A percentile compares a stretch with the other conserved stretches of the same genome.
These are phyloP conservation scores for Fusarium proliferatum DNA, from an alignment of 2,329 filamentous ascomycete species.

Conservation along the genomic window DNA sequence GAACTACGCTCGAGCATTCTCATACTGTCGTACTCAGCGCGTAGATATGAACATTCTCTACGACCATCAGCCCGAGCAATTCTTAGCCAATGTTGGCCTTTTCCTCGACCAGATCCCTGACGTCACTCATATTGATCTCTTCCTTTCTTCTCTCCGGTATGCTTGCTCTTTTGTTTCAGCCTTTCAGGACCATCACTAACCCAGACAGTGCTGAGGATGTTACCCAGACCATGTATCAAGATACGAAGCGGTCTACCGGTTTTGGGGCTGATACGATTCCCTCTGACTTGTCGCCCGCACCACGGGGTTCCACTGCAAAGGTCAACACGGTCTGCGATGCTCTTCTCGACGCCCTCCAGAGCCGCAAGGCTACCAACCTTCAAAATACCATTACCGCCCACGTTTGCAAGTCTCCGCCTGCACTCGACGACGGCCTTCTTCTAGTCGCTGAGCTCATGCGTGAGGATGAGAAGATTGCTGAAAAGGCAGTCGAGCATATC, in stretches of 20 bases:
- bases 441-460: conserved; percentile 81
- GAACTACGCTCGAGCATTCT: conserved; percentile 86
- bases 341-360: conserved; percentile 75
- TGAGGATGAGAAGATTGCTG: conserved; percentile 77
- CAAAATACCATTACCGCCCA: conserved; percentile 96
- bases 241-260: conserved; percentile 70
- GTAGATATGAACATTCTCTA: conserved; percentile 99
- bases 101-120: conserved; percentile 90
- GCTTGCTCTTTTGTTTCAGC: conserved; percentile 43
- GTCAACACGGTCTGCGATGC: conserved; percentile 91
- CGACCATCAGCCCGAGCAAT: conserved; percentile 89
- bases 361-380: conserved; percentile 72
- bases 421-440: conserved; percentile 83
- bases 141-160: conserved; percentile 85
- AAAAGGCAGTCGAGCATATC: conserved; percentile 94
- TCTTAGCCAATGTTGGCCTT: conserved; percentile 77
- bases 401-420: conserved; percentile 92
- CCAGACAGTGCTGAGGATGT: conserved; percentile 83
- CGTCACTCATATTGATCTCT: conserved; percentile 86
- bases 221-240: conserved; percentile 90
- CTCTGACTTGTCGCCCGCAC: conserved; percentile 21
- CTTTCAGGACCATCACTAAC: conserved; percentile 39
- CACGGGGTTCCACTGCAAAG: conserved; percentile 61
- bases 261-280: conserved; percentile 3
- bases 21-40: conserved; percentile 88